Conservation (phyloP, 768 basidiomycete genomes). For the Leccinum fibrillosum region DNA sequence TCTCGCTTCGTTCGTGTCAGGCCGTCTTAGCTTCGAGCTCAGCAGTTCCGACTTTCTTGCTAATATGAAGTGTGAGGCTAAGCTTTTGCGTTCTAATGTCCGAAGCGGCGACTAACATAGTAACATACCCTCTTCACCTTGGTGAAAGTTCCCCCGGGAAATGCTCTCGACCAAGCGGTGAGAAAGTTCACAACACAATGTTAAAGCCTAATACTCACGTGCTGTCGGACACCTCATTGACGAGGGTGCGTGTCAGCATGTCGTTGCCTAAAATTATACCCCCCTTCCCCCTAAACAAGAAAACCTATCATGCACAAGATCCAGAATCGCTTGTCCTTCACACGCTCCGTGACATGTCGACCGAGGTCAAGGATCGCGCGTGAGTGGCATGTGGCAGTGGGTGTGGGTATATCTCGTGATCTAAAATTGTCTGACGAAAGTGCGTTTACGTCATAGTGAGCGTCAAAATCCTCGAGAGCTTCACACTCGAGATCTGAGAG, state of each 20-base stretch:
- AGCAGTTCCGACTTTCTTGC: slow-evolving; percentile 1
- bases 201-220: slow-evolving; percentile 14
- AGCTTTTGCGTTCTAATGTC: background rate
- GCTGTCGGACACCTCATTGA: background rate
- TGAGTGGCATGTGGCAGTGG: slow-evolving; percentile 6
- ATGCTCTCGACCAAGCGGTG: slow-evolving; percentile 15
- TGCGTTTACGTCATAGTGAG: slow-evolving; percentile 20
- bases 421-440: slow-evolving; percentile 1
- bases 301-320: background rate
- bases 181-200: slow-evolving; percentile 13
- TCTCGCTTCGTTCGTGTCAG: slow-evolving; percentile 18
- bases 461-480: background rate
- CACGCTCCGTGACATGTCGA: slow-evolving; percentile 1
- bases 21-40: slow-evolving; percentile 4
- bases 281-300: background rate
- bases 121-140: background rate
- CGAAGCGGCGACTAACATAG: background rate
- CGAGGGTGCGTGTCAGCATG: background rate
- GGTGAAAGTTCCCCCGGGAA: background rate
- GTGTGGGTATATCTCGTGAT: slow-evolving; percentile 4
- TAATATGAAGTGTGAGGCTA: background rate
- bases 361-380: background rate
- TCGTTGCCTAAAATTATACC: background rate
- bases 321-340: background rate
- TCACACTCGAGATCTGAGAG: background rate